A percentile compares a stretch with the other conserved stretches of the same genome.
These are phyloP conservation scores for Besnoitia besnoiti DNA, from an alignment of 169 alveolate genomes.

Conservation along the genomic window DNA sequence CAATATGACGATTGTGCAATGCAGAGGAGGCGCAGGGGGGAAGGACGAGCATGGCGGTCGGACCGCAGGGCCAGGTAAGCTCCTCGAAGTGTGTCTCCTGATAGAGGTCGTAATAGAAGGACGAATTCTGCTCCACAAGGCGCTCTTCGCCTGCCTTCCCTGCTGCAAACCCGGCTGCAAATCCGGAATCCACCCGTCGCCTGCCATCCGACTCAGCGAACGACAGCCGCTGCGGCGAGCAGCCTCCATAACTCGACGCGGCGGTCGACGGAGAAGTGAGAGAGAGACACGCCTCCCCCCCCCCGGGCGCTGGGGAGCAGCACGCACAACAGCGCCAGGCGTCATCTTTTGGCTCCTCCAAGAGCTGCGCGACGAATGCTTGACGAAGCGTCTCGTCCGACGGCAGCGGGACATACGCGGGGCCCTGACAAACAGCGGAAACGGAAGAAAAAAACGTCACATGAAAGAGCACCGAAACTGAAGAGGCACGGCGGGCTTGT, in stretches of 20 bases:
- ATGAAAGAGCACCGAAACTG: not conserved
- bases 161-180: not conserved
- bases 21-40: not conserved
- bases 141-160: not conserved
- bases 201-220: not conserved
- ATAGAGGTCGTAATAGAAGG: constrained; percentile 8
- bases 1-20: no score
- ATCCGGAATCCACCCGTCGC: not conserved
- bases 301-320: not conserved
- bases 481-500: not conserved
- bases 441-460: not conserved
- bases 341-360: constrained; percentile 11
- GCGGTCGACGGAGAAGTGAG: not conserved
- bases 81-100: constrained; percentile 8
- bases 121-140: not conserved
- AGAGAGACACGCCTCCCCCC: not conserved
- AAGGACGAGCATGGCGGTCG: constrained; percentile 24
- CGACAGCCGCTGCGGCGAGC: no score
- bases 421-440: not conserved
- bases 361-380: constrained; percentile 18
- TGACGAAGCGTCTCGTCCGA: constrained; percentile 6
- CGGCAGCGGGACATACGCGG: constrained; percentile 27
- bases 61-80: constrained; percentile 32
- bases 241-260: no score
- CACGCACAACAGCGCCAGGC: not conserved